Percentiles rank a stretch among this genome's conserved stretches.
phyloP scores from a whole-genome alignment of 164 flowering plant genomes.

The Protea cynaroides region DNA sequence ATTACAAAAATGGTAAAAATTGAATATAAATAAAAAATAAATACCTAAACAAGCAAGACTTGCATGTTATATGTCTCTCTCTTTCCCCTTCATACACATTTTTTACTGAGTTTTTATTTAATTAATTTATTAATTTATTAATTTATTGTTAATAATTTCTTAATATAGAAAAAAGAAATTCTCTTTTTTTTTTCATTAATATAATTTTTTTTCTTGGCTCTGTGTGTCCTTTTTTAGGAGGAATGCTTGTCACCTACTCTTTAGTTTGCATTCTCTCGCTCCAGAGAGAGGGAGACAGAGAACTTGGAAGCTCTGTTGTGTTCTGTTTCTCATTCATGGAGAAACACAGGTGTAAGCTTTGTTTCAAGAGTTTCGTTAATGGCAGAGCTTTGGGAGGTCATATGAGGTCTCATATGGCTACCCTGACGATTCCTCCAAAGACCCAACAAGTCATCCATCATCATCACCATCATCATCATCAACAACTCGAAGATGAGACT shows the following conservation, averaged over 20 bases:
- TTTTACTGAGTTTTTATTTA: not conserved
- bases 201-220: not conserved
- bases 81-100: constrained; percentile 15
- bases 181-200: not conserved
- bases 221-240: constrained; percentile 35
- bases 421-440: constrained; percentile 20
- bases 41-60: constrained; percentile 5
- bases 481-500: not conserved
- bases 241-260: constrained; percentile 76
- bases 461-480: no score
- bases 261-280: constrained; percentile 24
- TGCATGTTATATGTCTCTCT: constrained; percentile 24
- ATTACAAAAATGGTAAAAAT: not conserved
- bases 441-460: constrained; percentile 8
- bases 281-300: constrained; percentile 6
- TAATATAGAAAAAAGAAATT: not conserved
- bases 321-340: constrained; percentile 33
- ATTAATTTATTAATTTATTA: not conserved
- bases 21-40: constrained; percentile 2
- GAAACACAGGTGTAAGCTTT: constrained; percentile 46
- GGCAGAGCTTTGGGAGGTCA: constrained; percentile 72
- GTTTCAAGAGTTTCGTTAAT: constrained; percentile 41
- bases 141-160: not conserved
- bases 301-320: not conserved
- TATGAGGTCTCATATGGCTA: constrained; percentile 59